Conservation (phyloP, 768 basidiomycete species). For the Lanmaoa pseudosensibilis region DNA sequence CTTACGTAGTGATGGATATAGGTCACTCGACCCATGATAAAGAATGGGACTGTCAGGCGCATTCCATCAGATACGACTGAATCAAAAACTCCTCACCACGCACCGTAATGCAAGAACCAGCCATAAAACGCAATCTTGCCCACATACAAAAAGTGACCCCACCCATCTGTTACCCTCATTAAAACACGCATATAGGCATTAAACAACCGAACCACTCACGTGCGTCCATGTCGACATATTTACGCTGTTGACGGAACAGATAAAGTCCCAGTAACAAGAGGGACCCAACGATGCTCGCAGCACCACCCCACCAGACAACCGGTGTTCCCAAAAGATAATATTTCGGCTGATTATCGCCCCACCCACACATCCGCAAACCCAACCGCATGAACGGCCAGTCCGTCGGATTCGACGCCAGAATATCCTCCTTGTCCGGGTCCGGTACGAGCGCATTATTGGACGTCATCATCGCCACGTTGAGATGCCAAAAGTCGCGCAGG, state of each 20-base stretch:
- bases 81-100: slow-evolving; percentile 26
- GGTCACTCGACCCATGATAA: slow-evolving; percentile 97
- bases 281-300: slow-evolving; percentile 60
- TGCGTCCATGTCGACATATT: slow-evolving; percentile 88
- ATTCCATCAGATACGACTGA: neutral
- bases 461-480: slow-evolving; percentile 99
- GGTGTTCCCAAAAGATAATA: slow-evolving; percentile 96
- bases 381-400: slow-evolving; percentile 94
- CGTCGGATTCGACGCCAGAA: slow-evolving; percentile 86
- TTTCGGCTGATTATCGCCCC: slow-evolving; percentile 84
- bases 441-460: slow-evolving; percentile 98
- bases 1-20: slow-evolving; percentile 95
- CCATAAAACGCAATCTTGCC: slow-evolving; percentile 89
- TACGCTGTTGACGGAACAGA: slow-evolving; percentile 79
- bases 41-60: slow-evolving; percentile 73
- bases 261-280: slow-evolving; percentile 62
- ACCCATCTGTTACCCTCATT: slow-evolving; percentile 58
- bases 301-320: slow-evolving; percentile 85
- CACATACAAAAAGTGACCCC: slow-evolving; percentile 94
- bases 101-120: slow-evolving; percentile 90
- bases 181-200: slow-evolving; percentile 2
- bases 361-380: slow-evolving; percentile 96
- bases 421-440: slow-evolving; percentile 98
- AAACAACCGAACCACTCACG: slow-evolving; percentile 46
- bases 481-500: slow-evolving; percentile 95